Evolutionary conservation across 371 early-diverging fungal species (phyloP).

Genomic region (Nematocida sp.): DNA sequence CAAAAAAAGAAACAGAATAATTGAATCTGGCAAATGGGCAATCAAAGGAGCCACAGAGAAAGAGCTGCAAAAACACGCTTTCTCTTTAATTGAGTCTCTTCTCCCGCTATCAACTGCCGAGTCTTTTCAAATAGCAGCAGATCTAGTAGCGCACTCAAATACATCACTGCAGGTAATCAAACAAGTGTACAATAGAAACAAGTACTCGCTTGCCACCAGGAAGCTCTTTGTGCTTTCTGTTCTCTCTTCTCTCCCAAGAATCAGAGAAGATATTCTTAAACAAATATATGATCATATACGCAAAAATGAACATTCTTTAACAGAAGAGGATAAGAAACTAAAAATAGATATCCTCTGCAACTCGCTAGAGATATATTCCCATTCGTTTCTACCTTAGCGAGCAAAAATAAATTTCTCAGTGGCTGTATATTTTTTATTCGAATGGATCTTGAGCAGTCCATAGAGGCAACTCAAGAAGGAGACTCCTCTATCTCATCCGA

Average conservation of each 20-base stretch:
- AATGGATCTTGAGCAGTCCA: conserved; percentile 23
- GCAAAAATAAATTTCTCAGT: neutral
- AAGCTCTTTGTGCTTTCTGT: neutral
- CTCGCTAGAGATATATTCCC: neutral
- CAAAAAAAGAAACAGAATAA: neutral
- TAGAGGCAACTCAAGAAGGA: conserved; percentile 33
- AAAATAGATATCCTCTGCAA: neutral
- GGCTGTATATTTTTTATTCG: conserved; percentile 37
- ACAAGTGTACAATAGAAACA: conserved; percentile 10
- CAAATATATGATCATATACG: neutral
- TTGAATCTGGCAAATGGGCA: neutral
- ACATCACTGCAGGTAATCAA: neutral
- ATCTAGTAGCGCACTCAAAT: neutral
- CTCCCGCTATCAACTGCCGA: conserved; percentile 5
- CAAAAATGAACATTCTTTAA: neutral
- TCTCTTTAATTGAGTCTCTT: conserved; percentile 9
- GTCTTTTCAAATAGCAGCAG: neutral
- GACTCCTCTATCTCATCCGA: conserved; percentile 13
- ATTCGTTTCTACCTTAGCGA: neutral
- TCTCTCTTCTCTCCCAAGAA: neutral
- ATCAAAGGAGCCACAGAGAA: neutral
- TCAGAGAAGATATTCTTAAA: neutral
- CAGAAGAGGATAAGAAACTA: conserved; percentile 38
- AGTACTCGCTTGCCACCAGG: conserved; percentile 27
- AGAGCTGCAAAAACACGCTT: conserved; percentile 11